phyloP scores from a whole-genome alignment of 2,329 filamentous ascomycete species.

The Myotisia sp. region DNA sequence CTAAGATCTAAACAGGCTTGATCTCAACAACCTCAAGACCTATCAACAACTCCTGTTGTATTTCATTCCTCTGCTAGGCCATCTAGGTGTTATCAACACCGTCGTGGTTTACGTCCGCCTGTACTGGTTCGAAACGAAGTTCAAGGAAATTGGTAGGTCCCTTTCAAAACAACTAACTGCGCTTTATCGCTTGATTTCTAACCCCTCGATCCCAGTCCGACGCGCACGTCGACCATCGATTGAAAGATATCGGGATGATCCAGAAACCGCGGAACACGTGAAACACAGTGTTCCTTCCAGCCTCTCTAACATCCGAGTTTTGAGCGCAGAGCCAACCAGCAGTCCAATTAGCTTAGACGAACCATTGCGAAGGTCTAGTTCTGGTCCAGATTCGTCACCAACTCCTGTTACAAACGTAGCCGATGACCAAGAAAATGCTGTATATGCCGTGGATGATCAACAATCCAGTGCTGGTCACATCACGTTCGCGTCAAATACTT shows the following conservation, averaged over 20 bases:
- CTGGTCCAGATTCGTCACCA: no score
- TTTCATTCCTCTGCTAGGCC: constrained; percentile 36
- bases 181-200: no score
- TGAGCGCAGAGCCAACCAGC: no score
- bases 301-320: no score
- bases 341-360: no score
- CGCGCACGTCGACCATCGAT: constrained; percentile 7
- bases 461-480: constrained; percentile 9
- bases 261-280: no score
- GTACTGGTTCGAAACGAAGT: constrained; percentile 36
- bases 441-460: neutral
- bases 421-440: neutral
- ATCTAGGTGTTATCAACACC: constrained; percentile 38
- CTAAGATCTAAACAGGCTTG: constrained; percentile 26
- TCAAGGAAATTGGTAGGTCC: constrained; percentile 28
- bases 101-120: constrained; percentile 36
- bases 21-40: constrained; percentile 35
- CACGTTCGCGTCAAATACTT: constrained; percentile 11
- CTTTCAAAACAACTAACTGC: no score
- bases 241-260: constrained; percentile 7
- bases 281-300: no score
- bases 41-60: constrained; percentile 42
- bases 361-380: no score
- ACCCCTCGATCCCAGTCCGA: constrained; percentile 4
- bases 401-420: no score